Evolutionary conservation across 148 eudicot genomes (phyloP).

Genomic region (Cornus florida): DNA sequence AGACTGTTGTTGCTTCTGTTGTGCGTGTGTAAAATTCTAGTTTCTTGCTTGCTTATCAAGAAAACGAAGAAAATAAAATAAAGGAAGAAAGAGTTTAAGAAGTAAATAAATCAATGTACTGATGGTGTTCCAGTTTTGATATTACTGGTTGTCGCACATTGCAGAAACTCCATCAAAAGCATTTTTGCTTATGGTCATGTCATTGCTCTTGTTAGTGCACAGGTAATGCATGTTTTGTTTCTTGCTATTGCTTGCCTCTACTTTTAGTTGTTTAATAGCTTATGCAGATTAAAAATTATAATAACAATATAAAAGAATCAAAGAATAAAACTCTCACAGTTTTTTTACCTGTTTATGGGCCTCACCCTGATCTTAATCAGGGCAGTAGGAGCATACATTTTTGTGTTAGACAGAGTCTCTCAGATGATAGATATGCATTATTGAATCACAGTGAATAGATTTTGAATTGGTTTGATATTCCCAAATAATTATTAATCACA

Average conservation of each 20-base stretch:
- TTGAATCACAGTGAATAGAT: too few relatives aligned
- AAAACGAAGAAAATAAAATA: too few relatives aligned
- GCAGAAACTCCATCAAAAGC: constrained; percentile 34
- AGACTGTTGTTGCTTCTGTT: neutral
- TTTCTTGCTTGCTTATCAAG: neutral
- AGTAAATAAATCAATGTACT: neutral
- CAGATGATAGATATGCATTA: too few relatives aligned
- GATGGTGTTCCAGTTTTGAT: constrained; percentile 13
- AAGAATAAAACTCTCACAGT: neutral
- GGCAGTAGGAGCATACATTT: neutral
- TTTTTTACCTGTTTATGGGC: neutral
- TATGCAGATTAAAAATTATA: neutral
- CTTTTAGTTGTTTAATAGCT: neutral
- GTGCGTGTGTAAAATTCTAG: neutral
- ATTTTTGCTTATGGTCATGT: constrained; percentile 70
- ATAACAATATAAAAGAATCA: neutral
- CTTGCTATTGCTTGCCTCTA: neutral
- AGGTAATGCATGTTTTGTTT: constrained; percentile 40
- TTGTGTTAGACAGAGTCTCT: neutral
- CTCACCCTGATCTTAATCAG: neutral
- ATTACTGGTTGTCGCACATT: constrained; percentile 56
- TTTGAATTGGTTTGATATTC: too few relatives aligned
- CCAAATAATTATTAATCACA: too few relatives aligned
- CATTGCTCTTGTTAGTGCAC: constrained; percentile 62
- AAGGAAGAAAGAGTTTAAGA: neutral